Evolutionary conservation across 179 eudicot species (phyloP).

Genomic region (Dionaea muscipula): DNA sequence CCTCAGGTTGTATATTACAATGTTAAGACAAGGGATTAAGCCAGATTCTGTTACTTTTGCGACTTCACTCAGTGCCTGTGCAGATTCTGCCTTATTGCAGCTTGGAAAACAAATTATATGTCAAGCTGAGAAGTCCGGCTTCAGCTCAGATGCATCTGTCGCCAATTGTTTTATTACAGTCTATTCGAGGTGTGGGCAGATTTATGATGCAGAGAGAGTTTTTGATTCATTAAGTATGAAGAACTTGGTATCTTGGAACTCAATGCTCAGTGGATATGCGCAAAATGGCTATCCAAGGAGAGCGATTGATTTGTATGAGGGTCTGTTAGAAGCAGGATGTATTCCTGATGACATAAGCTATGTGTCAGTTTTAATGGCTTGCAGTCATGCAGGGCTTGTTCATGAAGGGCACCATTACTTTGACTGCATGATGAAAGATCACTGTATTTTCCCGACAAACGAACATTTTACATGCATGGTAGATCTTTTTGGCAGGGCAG

Average conservation of each 20-base stretch:
- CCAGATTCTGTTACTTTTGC: slow-evolving; percentile 40
- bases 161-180: slow-evolving; percentile 36
- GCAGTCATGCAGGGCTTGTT: slow-evolving; percentile 53
- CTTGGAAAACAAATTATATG: slow-evolving; percentile 44
- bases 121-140: slow-evolving; percentile 33
- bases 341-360: slow-evolving; percentile 42
- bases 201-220: slow-evolving; percentile 32
- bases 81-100: slow-evolving; percentile 39
- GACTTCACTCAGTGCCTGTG: slow-evolving; percentile 38
- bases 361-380: slow-evolving; percentile 41
- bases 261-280: slow-evolving; percentile 47
- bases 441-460: slow-evolving; percentile 20
- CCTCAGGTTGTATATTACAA: slow-evolving; percentile 36
- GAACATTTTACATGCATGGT: slow-evolving; percentile 60
- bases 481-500: slow-evolving; percentile 53
- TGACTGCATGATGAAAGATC: slow-evolving; percentile 26
- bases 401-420: slow-evolving; percentile 33
- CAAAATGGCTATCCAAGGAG: slow-evolving; percentile 39
- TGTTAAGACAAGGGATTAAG: slow-evolving; percentile 19
- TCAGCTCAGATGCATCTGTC: slow-evolving; percentile 26
- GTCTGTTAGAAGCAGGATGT: slow-evolving; percentile 22
- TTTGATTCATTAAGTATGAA: slow-evolving; percentile 24
- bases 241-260: slow-evolving; percentile 44
- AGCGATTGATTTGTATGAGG: slow-evolving; percentile 29
- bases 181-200: slow-evolving; percentile 47